phyloP scores from a whole-genome alignment of 306 rosid species.

The Hippophae gyantsensis region DNA sequence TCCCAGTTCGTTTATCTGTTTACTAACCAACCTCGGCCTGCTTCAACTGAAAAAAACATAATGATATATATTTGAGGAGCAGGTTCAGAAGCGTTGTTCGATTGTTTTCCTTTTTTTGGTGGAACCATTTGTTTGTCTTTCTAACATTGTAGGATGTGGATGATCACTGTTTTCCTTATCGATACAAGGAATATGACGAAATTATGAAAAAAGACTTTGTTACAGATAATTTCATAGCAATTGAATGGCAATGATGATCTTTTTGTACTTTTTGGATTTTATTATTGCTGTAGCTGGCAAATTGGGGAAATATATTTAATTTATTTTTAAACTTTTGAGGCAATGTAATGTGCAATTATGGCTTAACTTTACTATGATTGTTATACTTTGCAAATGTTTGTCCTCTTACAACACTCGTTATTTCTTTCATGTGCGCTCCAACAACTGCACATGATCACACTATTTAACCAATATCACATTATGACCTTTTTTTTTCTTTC shows the following conservation, averaged over 20 bases:
- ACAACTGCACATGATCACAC: slow-evolving; percentile 25
- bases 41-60: slow-evolving; percentile 42
- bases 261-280: slow-evolving; percentile 13
- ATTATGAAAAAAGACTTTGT: slow-evolving; percentile 40
- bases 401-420: not conserved
- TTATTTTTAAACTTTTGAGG: slow-evolving; percentile 13
- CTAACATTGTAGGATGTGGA: slow-evolving; percentile 57
- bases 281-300: not conserved
- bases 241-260: slow-evolving; percentile 44
- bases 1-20: slow-evolving; percentile 30
- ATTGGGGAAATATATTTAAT: slow-evolving; percentile 31
- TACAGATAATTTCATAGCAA: slow-evolving; percentile 31
- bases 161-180: slow-evolving; percentile 35
- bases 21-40: slow-evolving; percentile 84
- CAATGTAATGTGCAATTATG: too few species aligned
- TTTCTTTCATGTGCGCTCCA: slow-evolving; percentile 42
- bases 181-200: slow-evolving; percentile 46
- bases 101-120: slow-evolving; percentile 8
- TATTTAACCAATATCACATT: not conserved
- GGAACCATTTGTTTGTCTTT: slow-evolving; percentile 18
- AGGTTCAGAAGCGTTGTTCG: slow-evolving; percentile 88
- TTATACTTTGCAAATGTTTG: not conserved
- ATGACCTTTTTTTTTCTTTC: not conserved
- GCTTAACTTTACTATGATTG: slow-evolving; percentile 19
- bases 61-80: slow-evolving; percentile 42